Evolutionary conservation across 805 yeast species (phyloP), one percentile per base, ranked within the genome.

Genomic region (Zygoascus flipseniorum): DNA sequence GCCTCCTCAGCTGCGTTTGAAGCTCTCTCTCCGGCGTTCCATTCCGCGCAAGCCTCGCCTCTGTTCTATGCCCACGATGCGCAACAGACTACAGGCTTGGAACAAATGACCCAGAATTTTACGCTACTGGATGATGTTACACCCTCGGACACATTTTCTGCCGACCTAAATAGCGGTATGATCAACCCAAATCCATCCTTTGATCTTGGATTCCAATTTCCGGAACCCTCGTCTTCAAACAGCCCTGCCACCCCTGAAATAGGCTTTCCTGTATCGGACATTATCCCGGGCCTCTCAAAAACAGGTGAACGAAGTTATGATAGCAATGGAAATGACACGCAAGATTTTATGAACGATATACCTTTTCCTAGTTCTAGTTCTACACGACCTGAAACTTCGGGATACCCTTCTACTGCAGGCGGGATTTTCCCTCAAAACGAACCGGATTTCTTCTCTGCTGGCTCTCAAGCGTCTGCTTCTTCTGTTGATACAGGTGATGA

Each of bases 31-130:
- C 47, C 47, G n/a, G 4, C 20, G 18, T 14, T 26, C 8, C 31
- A 44, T 14, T 19, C 32, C 11, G 16, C 32, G 11, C 32, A 44
- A 23, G 20, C 16, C 4, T 46, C 49, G 18, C 49, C 49, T n/a
- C 10, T 46, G 39, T 46, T 46, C 18, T 44, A 44, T 19, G 41
- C 31, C 39, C 39, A 35, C 9, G 39, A 35, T 8, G 5, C 39
- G 16, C 39, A 35, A n/a, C 39, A 35, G 39, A 35, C 49, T 4
- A 46, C 49, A 3, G 49, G 49, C 37, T 39, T 53, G 44, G 54
- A 51, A 28, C 54, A 53, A 26, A 10, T 53, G 45, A 53, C 54
- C 18, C 26, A 41, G 14, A 47, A 53, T 28, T 53, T 53, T 48
- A 48, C 43, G 9, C 47, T 53, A 2, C 31, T 51, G 23, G 56